A percentile compares a stretch with the other conserved stretches of the same genome.
Evolutionary conservation across 2,329 filamentous ascomycete species (phyloP).

Genomic region (Dactylellina sp.): DNA sequence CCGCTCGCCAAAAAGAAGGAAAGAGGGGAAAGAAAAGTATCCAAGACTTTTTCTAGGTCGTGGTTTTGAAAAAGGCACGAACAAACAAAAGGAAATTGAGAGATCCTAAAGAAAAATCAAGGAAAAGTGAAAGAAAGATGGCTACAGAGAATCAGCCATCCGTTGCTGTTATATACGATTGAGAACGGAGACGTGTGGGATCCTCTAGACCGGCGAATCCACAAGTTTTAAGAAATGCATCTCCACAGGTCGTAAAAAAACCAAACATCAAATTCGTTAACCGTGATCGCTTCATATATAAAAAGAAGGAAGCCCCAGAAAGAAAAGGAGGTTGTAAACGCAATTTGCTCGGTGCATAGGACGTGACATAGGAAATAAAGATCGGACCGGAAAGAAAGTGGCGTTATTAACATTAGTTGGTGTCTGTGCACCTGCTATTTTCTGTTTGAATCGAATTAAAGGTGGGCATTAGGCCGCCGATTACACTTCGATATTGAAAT

Average conservation of each 20-base stretch:
- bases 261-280: slow-evolving; percentile 40
- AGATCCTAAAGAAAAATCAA: background rate
- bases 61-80: background rate
- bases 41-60: slow-evolving; percentile 35
- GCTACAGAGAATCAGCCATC: background rate
- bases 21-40: slow-evolving; percentile 18
- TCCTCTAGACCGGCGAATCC: background rate
- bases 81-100: background rate
- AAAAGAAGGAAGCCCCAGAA: slow-evolving; percentile 35
- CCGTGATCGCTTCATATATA: slow-evolving; percentile 50
- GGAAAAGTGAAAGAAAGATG: background rate
- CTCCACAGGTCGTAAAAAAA: slow-evolving; percentile 7
- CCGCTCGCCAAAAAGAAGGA: slow-evolving; percentile 12
- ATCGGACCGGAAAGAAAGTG: slow-evolving; percentile 24
- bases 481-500: slow-evolving; percentile 76
- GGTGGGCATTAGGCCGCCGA: background rate
- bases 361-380: slow-evolving; percentile 44
- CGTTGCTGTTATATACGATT: slow-evolving; percentile 38
- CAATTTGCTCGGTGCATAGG: slow-evolving; percentile 2
- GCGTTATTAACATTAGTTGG: slow-evolving; percentile 23
- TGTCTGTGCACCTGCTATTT: too few relatives aligned
- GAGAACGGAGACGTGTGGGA: background rate
- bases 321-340: slow-evolving; percentile 37
- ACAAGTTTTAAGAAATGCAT: background rate
- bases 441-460: background rate